Conservation (phyloP, 306 rosid genomes). For the Vicia faba region DNA sequence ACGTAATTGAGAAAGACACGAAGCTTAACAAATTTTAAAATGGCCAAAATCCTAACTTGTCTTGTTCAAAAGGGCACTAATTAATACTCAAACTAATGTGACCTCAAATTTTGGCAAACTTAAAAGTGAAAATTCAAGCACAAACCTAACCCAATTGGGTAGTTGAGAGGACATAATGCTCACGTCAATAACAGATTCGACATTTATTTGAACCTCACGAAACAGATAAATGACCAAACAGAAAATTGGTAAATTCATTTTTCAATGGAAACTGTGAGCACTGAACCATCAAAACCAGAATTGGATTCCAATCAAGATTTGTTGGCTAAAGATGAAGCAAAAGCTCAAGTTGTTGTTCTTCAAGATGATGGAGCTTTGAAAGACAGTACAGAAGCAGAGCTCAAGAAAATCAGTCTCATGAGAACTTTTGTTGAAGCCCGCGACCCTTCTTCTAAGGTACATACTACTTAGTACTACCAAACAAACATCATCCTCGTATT, state of each 20-base stretch:
- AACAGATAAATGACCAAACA: background rate
- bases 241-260: background rate
- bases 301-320: conserved; percentile 19
- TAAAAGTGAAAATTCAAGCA: background rate
- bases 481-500: background rate
- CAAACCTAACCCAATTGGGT: conserved; percentile 3
- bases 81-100: background rate
- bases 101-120: background rate
- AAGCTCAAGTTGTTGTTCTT: background rate
- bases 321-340: background rate
- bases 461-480: background rate
- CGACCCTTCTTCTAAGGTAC: conserved; percentile 50
- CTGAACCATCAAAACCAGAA: background rate
- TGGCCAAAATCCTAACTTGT: too few relatives aligned
- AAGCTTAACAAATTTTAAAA: too few relatives aligned
- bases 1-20: too few relatives aligned
- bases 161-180: conserved; percentile 24
- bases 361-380: background rate
- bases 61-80: too few relatives aligned
- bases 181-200: background rate
- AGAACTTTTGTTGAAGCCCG: conserved; percentile 40
- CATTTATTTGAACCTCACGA: background rate
- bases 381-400: conserved; percentile 37
- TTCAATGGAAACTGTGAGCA: conserved; percentile 28
- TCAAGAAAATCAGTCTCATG: conserved; percentile 45